phyloP scores from a whole-genome alignment of 2,329 filamentous ascomycete species.

The Alternaria sp. region DNA sequence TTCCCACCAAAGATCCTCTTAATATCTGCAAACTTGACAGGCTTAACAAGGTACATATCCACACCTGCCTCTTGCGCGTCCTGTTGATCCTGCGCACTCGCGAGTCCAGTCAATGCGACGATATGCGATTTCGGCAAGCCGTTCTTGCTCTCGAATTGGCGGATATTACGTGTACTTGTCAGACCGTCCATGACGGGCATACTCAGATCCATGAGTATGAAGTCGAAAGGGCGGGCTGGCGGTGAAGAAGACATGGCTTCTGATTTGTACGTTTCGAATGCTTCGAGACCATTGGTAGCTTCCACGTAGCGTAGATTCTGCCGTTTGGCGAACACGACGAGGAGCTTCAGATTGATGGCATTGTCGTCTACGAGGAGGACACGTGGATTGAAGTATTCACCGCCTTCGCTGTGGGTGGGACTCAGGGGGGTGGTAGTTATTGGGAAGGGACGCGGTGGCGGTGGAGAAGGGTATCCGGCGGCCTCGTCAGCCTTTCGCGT shows the following conservation, averaged over 20 bases:
- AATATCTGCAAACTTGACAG: constrained; percentile 45
- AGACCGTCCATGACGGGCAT: constrained; percentile 50
- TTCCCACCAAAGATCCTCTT: constrained; percentile 33
- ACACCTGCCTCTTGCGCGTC: constrained; percentile 45
- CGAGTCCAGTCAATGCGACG: constrained; percentile 48
- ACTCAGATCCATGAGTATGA: constrained; percentile 44
- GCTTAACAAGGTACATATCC: constrained; percentile 49
- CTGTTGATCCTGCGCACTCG: constrained; percentile 43
- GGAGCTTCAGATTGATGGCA: constrained; percentile 43
- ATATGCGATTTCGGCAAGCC: constrained; percentile 28
- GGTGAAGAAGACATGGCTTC: constrained; percentile 21
- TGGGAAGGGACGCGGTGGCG: constrained; percentile 19
- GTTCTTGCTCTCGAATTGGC: constrained; percentile 35
- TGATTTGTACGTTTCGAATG: constrained; percentile 31
- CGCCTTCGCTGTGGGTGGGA: constrained; percentile 18
- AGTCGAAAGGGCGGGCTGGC: constrained; percentile 34
- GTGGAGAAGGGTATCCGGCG: constrained; percentile 14
- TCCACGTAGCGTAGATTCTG: constrained; percentile 35
- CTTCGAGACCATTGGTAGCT: constrained; percentile 44
- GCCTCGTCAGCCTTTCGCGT: not conserved
- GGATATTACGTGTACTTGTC: constrained; percentile 42
- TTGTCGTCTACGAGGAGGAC: constrained; percentile 46
- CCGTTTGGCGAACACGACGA: constrained; percentile 51
- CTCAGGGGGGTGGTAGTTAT: constrained; percentile 24
- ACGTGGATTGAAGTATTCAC: constrained; percentile 37